These are phyloP conservation scores for Trametes polyzona DNA, from an alignment of 1,284 basidiomycete species.

Conservation along the genomic window DNA sequence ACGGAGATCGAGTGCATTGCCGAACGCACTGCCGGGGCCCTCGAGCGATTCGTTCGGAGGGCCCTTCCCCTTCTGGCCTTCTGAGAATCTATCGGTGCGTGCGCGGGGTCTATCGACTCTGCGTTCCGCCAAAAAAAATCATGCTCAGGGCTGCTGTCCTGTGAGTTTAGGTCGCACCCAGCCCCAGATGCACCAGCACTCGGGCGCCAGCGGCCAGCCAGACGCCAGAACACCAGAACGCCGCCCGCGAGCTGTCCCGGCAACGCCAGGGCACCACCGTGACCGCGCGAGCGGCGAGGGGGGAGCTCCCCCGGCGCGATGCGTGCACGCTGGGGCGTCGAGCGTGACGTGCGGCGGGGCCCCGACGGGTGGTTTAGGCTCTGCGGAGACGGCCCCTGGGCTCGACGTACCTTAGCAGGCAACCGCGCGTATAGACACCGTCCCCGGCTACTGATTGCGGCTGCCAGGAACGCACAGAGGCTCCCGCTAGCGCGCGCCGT, in stretches of 20 bases:
- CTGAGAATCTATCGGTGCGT: conserved; percentile 15
- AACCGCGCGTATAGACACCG: conserved; percentile 12
- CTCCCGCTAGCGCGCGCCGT: background rate
- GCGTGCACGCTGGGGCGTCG: background rate
- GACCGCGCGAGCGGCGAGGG: background rate
- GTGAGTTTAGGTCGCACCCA: conserved; percentile 5
- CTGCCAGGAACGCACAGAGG: conserved; percentile 17
- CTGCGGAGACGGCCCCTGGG: conserved; percentile 5
- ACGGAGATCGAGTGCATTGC: conserved; percentile 19
- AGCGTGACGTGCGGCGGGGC: conserved; percentile 9
- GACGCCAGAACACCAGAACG: background rate
- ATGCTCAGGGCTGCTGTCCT: conserved; percentile 12
- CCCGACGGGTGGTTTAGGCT: conserved; percentile 17
- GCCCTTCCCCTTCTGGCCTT: background rate
- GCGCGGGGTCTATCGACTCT: conserved; percentile 15
- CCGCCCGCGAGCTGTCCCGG: conserved; percentile 10
- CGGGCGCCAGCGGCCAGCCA: background rate
- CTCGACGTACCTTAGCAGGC: conserved; percentile 7
- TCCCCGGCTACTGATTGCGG: background rate
- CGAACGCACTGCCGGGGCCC: conserved; percentile 6
- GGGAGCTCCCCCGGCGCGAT: background rate
- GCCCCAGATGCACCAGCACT: background rate
- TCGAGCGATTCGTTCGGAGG: conserved; percentile 2
- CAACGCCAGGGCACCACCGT: background rate
- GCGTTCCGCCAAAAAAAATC: background rate